phyloP scores from a whole-genome alignment of 1,284 basidiomycete species.

The Somion occarium region DNA sequence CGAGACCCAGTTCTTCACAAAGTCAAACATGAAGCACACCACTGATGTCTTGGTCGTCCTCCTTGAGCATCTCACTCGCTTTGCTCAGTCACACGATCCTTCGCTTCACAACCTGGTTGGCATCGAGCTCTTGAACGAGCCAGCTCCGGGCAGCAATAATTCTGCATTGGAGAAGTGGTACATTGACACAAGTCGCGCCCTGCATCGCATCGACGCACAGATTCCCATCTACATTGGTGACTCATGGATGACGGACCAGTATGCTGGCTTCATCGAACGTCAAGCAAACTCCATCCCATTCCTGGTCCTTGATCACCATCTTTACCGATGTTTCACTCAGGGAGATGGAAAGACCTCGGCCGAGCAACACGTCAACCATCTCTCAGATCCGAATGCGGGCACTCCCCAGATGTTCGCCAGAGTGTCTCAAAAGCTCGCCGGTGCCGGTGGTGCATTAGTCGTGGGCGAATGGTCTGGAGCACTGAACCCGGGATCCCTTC shows the following conservation, averaged over 20 bases:
- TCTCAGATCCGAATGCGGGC: conserved; percentile 36
- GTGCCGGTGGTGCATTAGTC: conserved; percentile 54
- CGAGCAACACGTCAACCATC: conserved; percentile 47
- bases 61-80: conserved; percentile 39
- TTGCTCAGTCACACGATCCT: conserved; percentile 28
- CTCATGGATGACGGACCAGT: conserved; percentile 72
- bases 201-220: conserved; percentile 50
- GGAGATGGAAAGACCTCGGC: conserved; percentile 57
- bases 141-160: conserved; percentile 48
- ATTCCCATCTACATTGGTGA: conserved; percentile 76
- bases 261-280: conserved; percentile 49
- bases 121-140: conserved; percentile 84
- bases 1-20: conserved; percentile 44
- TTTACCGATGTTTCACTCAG: conserved; percentile 79
- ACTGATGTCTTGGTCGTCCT: conserved; percentile 44
- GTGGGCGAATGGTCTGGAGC: conserved; percentile 87
- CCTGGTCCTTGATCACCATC: conserved; percentile 77
- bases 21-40: conserved; percentile 54
- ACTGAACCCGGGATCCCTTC: conserved; percentile 64
- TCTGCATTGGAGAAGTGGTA: conserved; percentile 63
- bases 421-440: conserved; percentile 34
- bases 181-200: conserved; percentile 46
- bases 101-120: conserved; percentile 69
- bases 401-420: conserved; percentile 40
- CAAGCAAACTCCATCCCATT: conserved; percentile 34